Base-by-base conservation (phyloP, 1,284 basidiomycete species). In the Ceratorhiza oryzae-sativae region DNA sequence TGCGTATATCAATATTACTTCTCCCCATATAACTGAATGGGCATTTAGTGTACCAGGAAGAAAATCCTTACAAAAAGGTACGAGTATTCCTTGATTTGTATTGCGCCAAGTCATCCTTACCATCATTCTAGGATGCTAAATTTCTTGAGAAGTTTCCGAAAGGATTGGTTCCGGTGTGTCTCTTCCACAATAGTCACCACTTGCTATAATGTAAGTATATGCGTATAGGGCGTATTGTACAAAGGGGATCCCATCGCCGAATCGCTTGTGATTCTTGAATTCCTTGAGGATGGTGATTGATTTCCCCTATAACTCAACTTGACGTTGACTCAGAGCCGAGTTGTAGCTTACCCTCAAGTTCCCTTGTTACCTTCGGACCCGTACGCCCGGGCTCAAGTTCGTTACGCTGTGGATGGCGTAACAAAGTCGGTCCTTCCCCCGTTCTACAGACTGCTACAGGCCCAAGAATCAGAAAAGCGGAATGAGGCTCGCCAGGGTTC, bases 261-360 rank as follows among this genome's bases (percentile, higher is more conserved):
- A 51, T 71, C 68, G 10, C 56, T 71, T n/a, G 68, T 71, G 12
- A 71, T 71, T 41, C 68, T 71, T 15, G 68, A 71, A 51, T 71
- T 71, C 58, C 56, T 71, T 3, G 68, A 71, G 25, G 68, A 71
- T 51, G 68, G 68, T 71, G 4, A 53, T 32, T n/a, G 15, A 61
- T 30, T 27, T 9, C 23, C 13, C 23, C 15, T 42, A 5, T 23
- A 23, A 25, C 2, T 13, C 51, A 6, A 13, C 18, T 25, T 41
- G n/a, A 20, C 32, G 1, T 1, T 2, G 41, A 12, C 1, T 27
- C n/a, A 39, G 23, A 20, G 25, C 34, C 34, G 9, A 13, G 3
- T 15, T 36, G 2, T 51, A 71, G 68, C 68, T 18, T 71, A 71
- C 30, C 68, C 68, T 27, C 56, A 71, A 20, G 48, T 61, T 30